phyloP scores from a whole-genome alignment of 306 rosid genomes.

The Malus asiatica region DNA sequence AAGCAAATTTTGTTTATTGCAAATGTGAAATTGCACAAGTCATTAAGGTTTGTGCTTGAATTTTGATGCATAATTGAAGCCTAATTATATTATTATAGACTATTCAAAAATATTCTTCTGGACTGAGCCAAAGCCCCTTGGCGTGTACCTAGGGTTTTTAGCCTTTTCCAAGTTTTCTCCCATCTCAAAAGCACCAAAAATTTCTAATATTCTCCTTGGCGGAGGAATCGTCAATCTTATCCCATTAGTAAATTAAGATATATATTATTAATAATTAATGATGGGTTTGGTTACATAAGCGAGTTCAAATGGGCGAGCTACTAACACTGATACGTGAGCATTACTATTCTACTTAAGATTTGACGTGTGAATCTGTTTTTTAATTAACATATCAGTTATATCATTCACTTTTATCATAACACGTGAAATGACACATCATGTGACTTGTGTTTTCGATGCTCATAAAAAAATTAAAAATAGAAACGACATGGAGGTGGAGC shows the following conservation, averaged over 20 bases:
- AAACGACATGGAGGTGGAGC: not conserved
- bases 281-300: conserved; percentile 23
- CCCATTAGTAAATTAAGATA: conserved; percentile 4
- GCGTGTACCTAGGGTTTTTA: conserved; percentile 21
- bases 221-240: conserved; percentile 41
- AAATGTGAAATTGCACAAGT: conserved; percentile 6
- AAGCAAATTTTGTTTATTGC: conserved; percentile 1
- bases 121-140: conserved; percentile 6
- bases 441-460: too few species aligned
- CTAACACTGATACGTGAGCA: accelerated
- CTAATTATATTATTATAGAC: not conserved
- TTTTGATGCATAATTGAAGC: conserved; percentile 12
- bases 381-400: too few species aligned
- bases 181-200: conserved; percentile 23
- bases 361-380: too few species aligned
- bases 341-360: too few species aligned
- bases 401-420: too few species aligned
- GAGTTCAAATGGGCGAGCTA: conserved; percentile 13
- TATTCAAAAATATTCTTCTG: not conserved
- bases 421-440: too few species aligned
- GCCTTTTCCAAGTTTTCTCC: conserved; percentile 12
- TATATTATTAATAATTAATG: not conserved
- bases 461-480: too few species aligned
- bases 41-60: not conserved
- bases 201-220: conserved; percentile 32